phyloP scores from a whole-genome alignment of 495 filamentous ascomycete species.

The Parathielavia hyrcaniae region DNA sequence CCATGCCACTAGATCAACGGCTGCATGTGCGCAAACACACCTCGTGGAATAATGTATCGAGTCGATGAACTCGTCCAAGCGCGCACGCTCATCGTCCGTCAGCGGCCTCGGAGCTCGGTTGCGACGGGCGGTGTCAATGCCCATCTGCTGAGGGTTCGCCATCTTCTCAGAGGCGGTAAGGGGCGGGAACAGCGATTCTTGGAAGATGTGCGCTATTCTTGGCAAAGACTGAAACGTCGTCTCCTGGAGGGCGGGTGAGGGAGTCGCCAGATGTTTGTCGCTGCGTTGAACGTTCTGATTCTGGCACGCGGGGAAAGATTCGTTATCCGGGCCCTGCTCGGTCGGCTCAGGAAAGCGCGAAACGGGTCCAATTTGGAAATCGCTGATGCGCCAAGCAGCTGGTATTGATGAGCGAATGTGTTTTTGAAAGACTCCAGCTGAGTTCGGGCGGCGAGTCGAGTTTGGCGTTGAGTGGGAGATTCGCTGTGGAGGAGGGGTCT shows the following conservation, averaged over 20 bases:
- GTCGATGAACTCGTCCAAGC: conserved; percentile 85
- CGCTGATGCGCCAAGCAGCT: not conserved
- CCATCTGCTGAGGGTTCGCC: conserved; percentile 36
- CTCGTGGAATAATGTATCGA: conserved; percentile 90
- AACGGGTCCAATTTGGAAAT: not conserved
- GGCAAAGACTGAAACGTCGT: not conserved
- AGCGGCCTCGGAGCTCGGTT: conserved; percentile 78
- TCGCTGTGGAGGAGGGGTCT: conserved; percentile 10
- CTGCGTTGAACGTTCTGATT: not conserved
- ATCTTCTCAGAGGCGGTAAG: conserved; percentile 13
- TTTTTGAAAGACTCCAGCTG: not conserved
- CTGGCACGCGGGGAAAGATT: conserved; percentile 11
- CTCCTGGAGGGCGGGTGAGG: not conserved
- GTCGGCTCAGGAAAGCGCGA: not conserved
- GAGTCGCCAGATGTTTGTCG: not conserved
- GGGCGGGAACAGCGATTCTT: not conserved
- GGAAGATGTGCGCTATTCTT: not conserved
- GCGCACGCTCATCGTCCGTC: conserved; percentile 69
- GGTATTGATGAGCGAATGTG: not conserved
- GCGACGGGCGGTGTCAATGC: conserved; percentile 74
- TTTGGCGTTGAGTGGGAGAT: conserved; percentile 10
- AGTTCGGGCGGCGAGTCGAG: conserved; percentile 7
- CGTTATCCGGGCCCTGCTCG: not conserved
- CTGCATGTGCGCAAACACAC: conserved; percentile 44
- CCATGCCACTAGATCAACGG: not conserved